Conservation (phyloP, 2,329 filamentous ascomycete species). For the Tympanopsis confertula region DNA sequence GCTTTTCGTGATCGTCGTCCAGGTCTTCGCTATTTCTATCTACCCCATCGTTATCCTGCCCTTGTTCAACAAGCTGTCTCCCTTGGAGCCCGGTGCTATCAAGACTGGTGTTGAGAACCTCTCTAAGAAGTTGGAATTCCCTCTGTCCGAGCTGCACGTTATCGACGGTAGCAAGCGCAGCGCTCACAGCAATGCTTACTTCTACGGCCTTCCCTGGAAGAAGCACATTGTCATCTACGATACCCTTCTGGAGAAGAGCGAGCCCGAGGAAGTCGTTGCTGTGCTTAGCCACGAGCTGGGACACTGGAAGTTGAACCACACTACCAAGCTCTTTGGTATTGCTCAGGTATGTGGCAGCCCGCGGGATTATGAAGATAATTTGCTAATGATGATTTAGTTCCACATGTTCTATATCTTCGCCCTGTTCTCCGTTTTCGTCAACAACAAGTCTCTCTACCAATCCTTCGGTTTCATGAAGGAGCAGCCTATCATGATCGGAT, state of each 20-base stretch:
- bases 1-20: slow-evolving; percentile 79
- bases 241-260: slow-evolving; percentile 89
- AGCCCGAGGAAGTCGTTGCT: slow-evolving; percentile 83
- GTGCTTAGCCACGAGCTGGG: slow-evolving; percentile 92
- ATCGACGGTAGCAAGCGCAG: slow-evolving; percentile 86
- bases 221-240: slow-evolving; percentile 99
- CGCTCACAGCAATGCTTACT: slow-evolving; percentile 85
- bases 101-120: slow-evolving; percentile 81
- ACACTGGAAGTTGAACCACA: slow-evolving; percentile 94
- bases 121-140: slow-evolving; percentile 76
- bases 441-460: slow-evolving; percentile 81
- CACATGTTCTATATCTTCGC: slow-evolving; percentile 96
- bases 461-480: slow-evolving; percentile 79
- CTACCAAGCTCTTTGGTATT: slow-evolving; percentile 79
- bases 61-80: slow-evolving; percentile 95
- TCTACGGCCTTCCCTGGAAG: slow-evolving; percentile 97
- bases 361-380: slow-evolving; percentile 1
- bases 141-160: slow-evolving; percentile 82
- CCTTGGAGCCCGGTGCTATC: slow-evolving; percentile 73
- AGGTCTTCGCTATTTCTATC: slow-evolving; percentile 89
- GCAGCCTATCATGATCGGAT: slow-evolving; percentile 89
- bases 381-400: slow-evolving; percentile 34
- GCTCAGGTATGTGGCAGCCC: slow-evolving; percentile 47
- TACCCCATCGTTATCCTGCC: slow-evolving; percentile 91
- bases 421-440: slow-evolving; percentile 93